A percentile compares a stretch with the other conserved stretches of the same genome.
These are phyloP conservation scores for Chytriomyces sp. DNA, from an alignment of 192 early-diverging fungal genomes.

Conservation along the genomic window DNA sequence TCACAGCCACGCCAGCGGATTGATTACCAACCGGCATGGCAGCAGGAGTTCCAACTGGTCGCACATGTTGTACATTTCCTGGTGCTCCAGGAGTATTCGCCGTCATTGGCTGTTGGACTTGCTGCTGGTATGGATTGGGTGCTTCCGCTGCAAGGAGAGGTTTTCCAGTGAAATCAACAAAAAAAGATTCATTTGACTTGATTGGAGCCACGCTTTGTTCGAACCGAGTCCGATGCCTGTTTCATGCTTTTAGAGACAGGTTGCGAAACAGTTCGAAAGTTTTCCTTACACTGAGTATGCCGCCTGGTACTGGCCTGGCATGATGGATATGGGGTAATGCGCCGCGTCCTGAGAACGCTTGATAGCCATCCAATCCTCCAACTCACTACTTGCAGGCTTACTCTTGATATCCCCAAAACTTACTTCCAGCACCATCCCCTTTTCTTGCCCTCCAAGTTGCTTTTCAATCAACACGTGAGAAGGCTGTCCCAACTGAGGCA, in stretches of 20 bases:
- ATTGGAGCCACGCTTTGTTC: slow-evolving; percentile 24
- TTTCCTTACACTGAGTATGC: slow-evolving; percentile 41
- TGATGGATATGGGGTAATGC: slow-evolving; percentile 53
- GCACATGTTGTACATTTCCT: too few species aligned
- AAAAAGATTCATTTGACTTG: slow-evolving; percentile 31
- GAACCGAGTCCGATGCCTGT: slow-evolving; percentile 37
- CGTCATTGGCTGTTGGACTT: neutral
- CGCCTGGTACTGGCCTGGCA: slow-evolving; percentile 57
- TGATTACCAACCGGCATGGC: neutral
- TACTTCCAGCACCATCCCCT: slow-evolving; percentile 37
- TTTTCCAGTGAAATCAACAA: slow-evolving; percentile 31
- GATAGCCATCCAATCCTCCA: slow-evolving; percentile 11
- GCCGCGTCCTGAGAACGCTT: slow-evolving; percentile 14
- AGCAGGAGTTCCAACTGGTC: too few species aligned
- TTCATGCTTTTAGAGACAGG: neutral
- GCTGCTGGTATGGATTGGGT: neutral
- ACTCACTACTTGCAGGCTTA: slow-evolving; percentile 14
- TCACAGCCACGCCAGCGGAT: neutral
- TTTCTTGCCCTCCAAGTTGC: slow-evolving; percentile 18
- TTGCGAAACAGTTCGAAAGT: neutral
- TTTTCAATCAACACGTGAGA: slow-evolving; percentile 43
- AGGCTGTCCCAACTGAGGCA: slow-evolving; percentile 48
- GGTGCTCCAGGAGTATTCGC: neutral
- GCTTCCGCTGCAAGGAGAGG: slow-evolving; percentile 14
- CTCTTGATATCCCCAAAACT: slow-evolving; percentile 30